Evolutionary conservation across 257 asterid species (phyloP).

Genomic region (Nemophila menziesii): DNA sequence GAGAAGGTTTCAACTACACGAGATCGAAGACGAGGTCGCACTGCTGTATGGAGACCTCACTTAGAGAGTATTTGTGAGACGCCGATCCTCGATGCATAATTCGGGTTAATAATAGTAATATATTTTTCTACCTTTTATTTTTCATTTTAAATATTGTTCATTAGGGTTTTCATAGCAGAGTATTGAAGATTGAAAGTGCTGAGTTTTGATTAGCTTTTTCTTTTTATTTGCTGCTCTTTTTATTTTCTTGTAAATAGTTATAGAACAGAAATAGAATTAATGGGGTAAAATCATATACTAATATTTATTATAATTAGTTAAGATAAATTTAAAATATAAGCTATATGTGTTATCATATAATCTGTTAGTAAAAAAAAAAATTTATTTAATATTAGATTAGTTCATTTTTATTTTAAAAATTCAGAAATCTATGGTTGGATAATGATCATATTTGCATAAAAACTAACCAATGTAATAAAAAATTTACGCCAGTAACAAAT

Average conservation of each 20-base stretch:
- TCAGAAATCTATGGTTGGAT: too few relatives aligned
- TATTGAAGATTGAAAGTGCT: conserved; percentile 19
- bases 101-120: conserved; percentile 1
- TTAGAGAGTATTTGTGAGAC: conserved; percentile 79
- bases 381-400: too few relatives aligned
- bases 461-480: too few relatives aligned
- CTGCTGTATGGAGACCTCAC: conserved; percentile 79
- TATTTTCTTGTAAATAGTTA: conserved; percentile 24
- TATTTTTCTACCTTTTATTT: conserved; percentile 1
- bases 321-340: too few relatives aligned
- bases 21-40: conserved; percentile 83
- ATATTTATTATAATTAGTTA: too few relatives aligned
- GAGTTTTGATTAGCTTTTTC: too few relatives aligned
- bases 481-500: too few relatives aligned
- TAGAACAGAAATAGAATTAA: conserved; percentile 10
- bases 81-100: conserved; percentile 31
- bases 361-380: too few relatives aligned
- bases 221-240: not conserved
- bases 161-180: conserved; percentile 24
- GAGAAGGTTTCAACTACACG: conserved; percentile 52
- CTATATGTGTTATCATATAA: too few relatives aligned
- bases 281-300: not conserved
- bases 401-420: too few relatives aligned
- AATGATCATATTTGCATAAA: too few relatives aligned
- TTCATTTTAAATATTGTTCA: conserved; percentile 8